A percentile compares a stretch with the other conserved stretches of the same genome.
Conservation (phyloP, 257 asterid genomes). For the Salvia splendens region DNA sequence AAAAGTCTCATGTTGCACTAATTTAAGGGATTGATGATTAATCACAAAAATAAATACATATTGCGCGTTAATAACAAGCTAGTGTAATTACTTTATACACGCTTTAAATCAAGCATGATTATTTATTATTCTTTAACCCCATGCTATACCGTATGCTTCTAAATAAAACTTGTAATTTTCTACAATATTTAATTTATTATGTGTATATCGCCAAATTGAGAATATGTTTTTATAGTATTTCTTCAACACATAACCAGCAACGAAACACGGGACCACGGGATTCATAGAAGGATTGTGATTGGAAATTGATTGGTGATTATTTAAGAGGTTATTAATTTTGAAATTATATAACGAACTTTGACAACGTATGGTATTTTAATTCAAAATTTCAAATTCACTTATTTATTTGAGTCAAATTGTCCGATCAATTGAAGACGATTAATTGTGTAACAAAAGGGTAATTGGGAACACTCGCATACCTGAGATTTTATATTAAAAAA, state of each 20-base stretch:
- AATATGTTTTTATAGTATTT: background rate
- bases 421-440: too few relatives aligned
- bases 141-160: background rate
- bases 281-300: background rate
- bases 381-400: too few relatives aligned
- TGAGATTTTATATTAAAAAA: too few relatives aligned
- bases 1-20: slow-evolving; percentile 14
- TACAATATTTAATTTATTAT: too few relatives aligned
- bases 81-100: background rate
- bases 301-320: background rate
- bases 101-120: slow-evolving; percentile 6
- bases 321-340: background rate
- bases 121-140: slow-evolving; percentile 1
- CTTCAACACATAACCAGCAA: background rate
- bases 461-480: too few relatives aligned
- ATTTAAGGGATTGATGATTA: background rate
- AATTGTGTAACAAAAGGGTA: too few relatives aligned
- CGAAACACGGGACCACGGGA: slow-evolving; percentile 15
- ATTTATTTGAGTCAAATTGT: too few relatives aligned
- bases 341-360: background rate
- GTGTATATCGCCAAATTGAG: too few relatives aligned
- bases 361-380: too few relatives aligned
- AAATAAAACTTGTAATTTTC: background rate
- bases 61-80: background rate
- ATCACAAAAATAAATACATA: background rate